These are phyloP conservation scores for Exophiala alcalophila DNA, from an alignment of 2,329 filamentous ascomycete species.

Conservation along the genomic window DNA sequence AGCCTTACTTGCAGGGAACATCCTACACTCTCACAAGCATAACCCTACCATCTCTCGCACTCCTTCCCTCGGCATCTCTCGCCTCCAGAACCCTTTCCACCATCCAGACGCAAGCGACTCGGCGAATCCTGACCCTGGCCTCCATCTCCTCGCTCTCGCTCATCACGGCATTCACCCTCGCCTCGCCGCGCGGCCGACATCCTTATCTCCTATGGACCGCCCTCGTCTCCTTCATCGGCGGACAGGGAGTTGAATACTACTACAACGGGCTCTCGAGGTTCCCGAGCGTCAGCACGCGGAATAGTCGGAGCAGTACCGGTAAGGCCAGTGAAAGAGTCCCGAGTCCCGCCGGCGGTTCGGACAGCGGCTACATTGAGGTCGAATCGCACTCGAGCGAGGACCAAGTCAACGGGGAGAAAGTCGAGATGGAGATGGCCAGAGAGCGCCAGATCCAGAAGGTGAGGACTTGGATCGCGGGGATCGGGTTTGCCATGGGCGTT, in stretches of 20 bases:
- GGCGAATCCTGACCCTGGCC: slow-evolving; percentile 65
- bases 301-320: slow-evolving; percentile 1
- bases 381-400: slow-evolving; percentile 32
- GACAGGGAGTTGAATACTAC: slow-evolving; percentile 63
- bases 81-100: slow-evolving; percentile 69
- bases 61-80: slow-evolving; percentile 70
- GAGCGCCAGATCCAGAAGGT: slow-evolving; percentile 41
- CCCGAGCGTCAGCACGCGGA: slow-evolving; percentile 39
- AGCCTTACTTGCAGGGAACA: slow-evolving; percentile 62
- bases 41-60: slow-evolving; percentile 74
- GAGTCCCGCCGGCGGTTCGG: slow-evolving; percentile 18
- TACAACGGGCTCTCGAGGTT: slow-evolving; percentile 65
- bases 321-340: slow-evolving; percentile 9
- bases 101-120: slow-evolving; percentile 61
- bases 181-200: slow-evolving; percentile 71
- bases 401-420: slow-evolving; percentile 46
- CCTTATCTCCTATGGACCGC: slow-evolving; percentile 88
- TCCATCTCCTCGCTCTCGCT: slow-evolving; percentile 69
- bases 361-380: slow-evolving; percentile 29
- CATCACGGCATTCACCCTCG: slow-evolving; percentile 72
- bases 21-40: slow-evolving; percentile 79
- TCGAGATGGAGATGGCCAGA: slow-evolving; percentile 44
- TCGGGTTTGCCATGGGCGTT: slow-evolving; percentile 46
- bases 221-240: slow-evolving; percentile 52
- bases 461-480: slow-evolving; percentile 40